Evolutionary conservation across 2,329 filamentous ascomycete species (phyloP).

Genomic region (Fusarium stilboides): DNA sequence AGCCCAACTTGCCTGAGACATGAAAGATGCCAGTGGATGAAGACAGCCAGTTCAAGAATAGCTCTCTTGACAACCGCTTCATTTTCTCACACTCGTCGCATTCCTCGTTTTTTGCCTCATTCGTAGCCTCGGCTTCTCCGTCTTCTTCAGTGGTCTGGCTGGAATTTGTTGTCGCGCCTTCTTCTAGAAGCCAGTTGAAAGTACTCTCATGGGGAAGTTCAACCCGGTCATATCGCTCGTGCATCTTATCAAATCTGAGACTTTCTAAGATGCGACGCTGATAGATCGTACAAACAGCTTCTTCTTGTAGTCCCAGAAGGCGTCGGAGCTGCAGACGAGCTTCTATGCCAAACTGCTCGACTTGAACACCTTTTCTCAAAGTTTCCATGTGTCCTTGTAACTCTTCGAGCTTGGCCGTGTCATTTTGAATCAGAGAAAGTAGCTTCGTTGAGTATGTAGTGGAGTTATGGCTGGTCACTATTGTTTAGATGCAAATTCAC

Average conservation of each 20-base stretch:
- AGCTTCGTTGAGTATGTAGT: not conserved
- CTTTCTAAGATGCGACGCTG: constrained; percentile 1
- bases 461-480: not conserved
- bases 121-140: too few species aligned
- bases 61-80: not conserved
- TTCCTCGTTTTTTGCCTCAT: not conserved
- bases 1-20: not conserved
- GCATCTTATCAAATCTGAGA: not conserved
- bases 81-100: not conserved
- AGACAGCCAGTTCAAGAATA: not conserved
- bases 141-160: too few species aligned
- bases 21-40: constrained; percentile 1
- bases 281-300: not conserved
- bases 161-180: not conserved
- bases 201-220: not conserved
- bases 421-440: not conserved
- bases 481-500: not conserved
- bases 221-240: not conserved
- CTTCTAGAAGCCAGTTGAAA: constrained; percentile 3
- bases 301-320: not conserved
- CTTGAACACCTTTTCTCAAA: not conserved
- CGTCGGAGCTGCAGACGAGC: not conserved
- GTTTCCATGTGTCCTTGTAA: not conserved
- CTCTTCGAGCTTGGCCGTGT: not conserved
- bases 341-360: not conserved